Base-by-base conservation (phyloP, 2,329 filamentous ascomycete genomes). In the Calonectria pseudoreteaudii region DNA sequence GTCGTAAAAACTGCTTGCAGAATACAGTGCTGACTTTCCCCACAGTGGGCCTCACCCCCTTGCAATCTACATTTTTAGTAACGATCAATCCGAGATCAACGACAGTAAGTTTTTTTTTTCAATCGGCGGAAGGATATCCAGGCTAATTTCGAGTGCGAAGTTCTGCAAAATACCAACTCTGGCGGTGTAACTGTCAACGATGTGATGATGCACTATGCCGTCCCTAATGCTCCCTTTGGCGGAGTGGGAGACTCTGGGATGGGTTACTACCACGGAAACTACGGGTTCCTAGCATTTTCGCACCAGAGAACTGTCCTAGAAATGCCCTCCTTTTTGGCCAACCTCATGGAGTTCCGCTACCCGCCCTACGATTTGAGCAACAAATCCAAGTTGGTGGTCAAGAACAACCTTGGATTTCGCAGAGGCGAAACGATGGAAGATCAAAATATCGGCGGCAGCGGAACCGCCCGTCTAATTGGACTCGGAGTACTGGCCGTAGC, bases 161-260 rank as follows among this genome's bases (percentile, higher is more conserved):
- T 62, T 20, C 9, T 62, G 14, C 23, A 62, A 62, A 62, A 62
- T 10, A 83, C 83, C 38, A 82, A 79, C 23, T 87, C 86, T 9
- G 87, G 87, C 20, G 86, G 87, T 14, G 86, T 88, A 52, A 87
- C 86, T 0, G 80, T 88, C 77, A 88, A 88, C 72, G 86, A 87
- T 73, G 80, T 82, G 14, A 76, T 83, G 44, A 75, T 86, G 13
- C 87, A 88, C 56, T 82, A 83, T 28, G 79, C 76, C 0, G 80
- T 85, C 28, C 81, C 81, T 0, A 81, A 79, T 14, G 84, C 85
- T 0, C 86, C 87, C 1, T 88, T 89, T 73, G 87, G 88, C 14
- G 87, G 87, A 8, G 84, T 87, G n/a, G 87, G 87, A 13, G 82
- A 82, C 16, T 86, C 85, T 1, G 87, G 87, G 3, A 80, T 82